Base-by-base conservation (phyloP, 2,329 filamentous ascomycete species). In the Leptographium wingfieldii region DNA sequence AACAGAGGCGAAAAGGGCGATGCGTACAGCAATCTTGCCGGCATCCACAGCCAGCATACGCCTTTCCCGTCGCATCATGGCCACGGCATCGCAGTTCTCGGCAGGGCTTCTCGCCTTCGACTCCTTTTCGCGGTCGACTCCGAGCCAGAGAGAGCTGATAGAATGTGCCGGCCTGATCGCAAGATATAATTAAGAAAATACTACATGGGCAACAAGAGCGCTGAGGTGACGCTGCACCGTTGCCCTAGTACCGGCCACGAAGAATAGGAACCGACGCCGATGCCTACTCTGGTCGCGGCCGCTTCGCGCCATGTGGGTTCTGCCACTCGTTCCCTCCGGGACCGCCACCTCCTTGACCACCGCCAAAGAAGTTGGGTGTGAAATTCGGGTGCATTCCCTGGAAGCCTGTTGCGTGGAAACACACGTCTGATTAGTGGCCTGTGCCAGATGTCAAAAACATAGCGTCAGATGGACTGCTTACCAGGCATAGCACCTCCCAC, bases 251-350 rank as follows among this genome's bases (percentile, higher is more conserved):
- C 55, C 4, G 14, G 27, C 35, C n/a, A 40, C 55, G 7, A 33
- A 9, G 27, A 9, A 16, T 5, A 38, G 19, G 43, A 22, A 3
- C 56, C 43, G 10, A 38, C 11, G 25, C 40, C 58, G 52, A 54
- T 12, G 14, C 31, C 60, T 63, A 66, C 57, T 65, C 89, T 62
- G 88, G 87, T 63, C 89, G 81, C 65, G 87, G 86, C 65, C 89
- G 80, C 75, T 94, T 94, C 3, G 85, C 84, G 35, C 88, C 88
- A 66, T 92, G 89, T 6, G 89, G 89, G 68, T 92, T 92, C 77
- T 88, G 88, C 72, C 83, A 84, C 59, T 85, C 85, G 61, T 84
- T 74, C 60, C 73, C 73, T 55, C 72, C 73, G 64, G 80, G 79
- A 66, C 77, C 73, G 59, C 73, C 74, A 55, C 72, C 75, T 49